Percentiles rank a stretch among this genome's conserved stretches.
These are phyloP conservation scores for Fragaria nilgerrensis DNA, from an alignment of 306 rosid genomes.

Conservation along the genomic window DNA sequence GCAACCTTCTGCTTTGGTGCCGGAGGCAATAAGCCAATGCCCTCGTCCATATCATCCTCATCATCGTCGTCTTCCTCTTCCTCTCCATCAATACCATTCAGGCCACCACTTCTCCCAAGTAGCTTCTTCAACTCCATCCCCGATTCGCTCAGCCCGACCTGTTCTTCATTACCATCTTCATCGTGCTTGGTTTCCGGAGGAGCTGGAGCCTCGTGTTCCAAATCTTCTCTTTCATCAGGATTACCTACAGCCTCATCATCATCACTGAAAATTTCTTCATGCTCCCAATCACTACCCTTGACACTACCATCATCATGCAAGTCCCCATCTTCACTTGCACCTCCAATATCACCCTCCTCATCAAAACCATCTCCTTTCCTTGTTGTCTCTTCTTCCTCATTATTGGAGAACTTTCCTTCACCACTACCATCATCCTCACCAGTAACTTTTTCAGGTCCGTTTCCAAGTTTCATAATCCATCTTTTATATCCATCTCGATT, in stretches of 20 bases:
- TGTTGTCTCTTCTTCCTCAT: conserved; percentile 70
- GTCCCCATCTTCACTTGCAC: conserved; percentile 70
- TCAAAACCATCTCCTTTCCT: conserved; percentile 57
- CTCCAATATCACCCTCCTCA: conserved; percentile 49
- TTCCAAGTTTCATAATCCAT: conserved; percentile 97
- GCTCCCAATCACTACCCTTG: conserved; percentile 97
- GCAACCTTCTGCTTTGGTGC: neutral
- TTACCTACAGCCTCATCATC: conserved; percentile 92
- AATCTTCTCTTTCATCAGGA: conserved; percentile 86
- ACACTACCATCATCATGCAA: conserved; percentile 70
- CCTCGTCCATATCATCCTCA: neutral
- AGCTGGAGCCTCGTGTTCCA: conserved; percentile 87
- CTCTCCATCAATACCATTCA: neutral
- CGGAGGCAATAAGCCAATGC: neutral
- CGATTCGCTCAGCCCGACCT: conserved; percentile 76
- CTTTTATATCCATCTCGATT: conserved; percentile 84
- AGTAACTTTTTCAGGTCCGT: conserved; percentile 44
- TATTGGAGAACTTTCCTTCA: conserved; percentile 72
- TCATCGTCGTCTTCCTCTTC: neutral
- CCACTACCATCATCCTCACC: conserved; percentile 49
- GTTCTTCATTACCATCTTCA: conserved; percentile 76
- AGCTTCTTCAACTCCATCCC: conserved; percentile 91
- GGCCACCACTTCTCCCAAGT: conserved; percentile 34
- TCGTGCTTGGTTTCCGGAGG: conserved; percentile 96
- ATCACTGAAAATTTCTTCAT: conserved; percentile 90